Evolutionary conservation across 1,284 basidiomycete species (phyloP).

Genomic region (Austroboletus novae-zelandiae): DNA sequence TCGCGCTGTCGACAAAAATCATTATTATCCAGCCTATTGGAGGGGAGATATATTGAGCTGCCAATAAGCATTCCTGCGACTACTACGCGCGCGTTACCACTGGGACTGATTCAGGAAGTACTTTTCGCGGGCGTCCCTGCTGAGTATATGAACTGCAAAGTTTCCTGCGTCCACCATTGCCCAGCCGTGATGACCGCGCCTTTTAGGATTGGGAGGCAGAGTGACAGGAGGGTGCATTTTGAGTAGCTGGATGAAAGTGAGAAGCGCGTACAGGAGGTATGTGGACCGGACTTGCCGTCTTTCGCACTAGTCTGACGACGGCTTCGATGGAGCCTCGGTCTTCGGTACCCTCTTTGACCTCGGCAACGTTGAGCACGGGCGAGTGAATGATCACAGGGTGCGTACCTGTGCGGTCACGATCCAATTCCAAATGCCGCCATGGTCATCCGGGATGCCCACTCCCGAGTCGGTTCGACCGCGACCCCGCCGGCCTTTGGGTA

Average conservation of each 20-base stretch:
- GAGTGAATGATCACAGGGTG: neutral
- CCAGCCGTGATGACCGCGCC: conserved; percentile 66
- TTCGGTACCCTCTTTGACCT: conserved; percentile 84
- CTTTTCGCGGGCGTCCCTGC: conserved; percentile 57
- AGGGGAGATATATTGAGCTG: no score
- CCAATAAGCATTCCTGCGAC: no score
- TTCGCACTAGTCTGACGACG: conserved; percentile 63
- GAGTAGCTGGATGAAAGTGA: conserved; percentile 43
- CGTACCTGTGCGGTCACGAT: conserved; percentile 65
- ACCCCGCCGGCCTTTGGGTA: conserved; percentile 59
- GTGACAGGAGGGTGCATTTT: conserved; percentile 51
- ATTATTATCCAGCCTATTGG: no score
- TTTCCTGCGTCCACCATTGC: conserved; percentile 76
- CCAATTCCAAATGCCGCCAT: conserved; percentile 69
- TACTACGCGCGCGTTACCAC: conserved; percentile 28
- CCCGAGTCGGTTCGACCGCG: conserved; percentile 66
- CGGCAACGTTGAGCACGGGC: neutral
- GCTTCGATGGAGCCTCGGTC: conserved; percentile 70
- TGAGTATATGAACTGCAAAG: conserved; percentile 74
- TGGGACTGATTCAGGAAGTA: conserved; percentile 50
- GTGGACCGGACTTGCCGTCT: conserved; percentile 46
- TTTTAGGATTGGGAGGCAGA: conserved; percentile 60
- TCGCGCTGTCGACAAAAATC: no score
- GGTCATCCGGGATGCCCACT: conserved; percentile 53
- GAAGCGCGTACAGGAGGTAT: neutral